Base-by-base conservation (phyloP, 305 asterid species). In the Plantago coronopus region DNA sequence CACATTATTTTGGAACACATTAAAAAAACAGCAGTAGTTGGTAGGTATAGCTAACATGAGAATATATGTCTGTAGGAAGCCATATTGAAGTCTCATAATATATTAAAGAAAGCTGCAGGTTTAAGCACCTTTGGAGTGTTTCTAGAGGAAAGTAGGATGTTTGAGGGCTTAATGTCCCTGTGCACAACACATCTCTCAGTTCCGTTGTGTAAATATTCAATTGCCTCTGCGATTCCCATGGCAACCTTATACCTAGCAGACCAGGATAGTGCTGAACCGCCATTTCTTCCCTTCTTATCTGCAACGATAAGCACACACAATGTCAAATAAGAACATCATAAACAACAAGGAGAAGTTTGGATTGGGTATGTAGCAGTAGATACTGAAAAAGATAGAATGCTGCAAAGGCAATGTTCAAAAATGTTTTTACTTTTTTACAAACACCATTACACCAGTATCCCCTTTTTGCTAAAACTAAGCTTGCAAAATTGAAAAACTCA, bases 81-180 rank as follows among this genome's bases (percentile, higher is more conserved):
- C 18, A 38, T 43, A 49, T 23, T 44, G 34, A 63, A 27, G 42
- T 53, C 34, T 20, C 27, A 34, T 45, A 59, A 66, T 48, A 31
- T 22, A 18, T 40, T 23, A 25, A 62, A 49, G 29, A 67, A 66
- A 54, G 29, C 60, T 18, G 27, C 17, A 13, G 42, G 19, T 46
- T 22, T 37, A 49, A 70, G 54, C 50, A 85, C 97, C 89, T 83
- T 89, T 17, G 97, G 87, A 34, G 66, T 75, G 70, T 81, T 87
- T 72, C 57, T 84, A 68, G 97, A 89, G 62, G 97, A 78, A 44
- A 89, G 80, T 64, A 89, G 95, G 78, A 89, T 84, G 78, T 89
- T 89, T 40, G 97, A 89, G 45, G 97, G 97, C 77, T 89, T 87
- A 69, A 89, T 89, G 65, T 89, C 97, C 70, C 97, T 79, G 45